Base-by-base conservation (phyloP, 225 moss, liverwort and hornwort genomes). In the Pseudisothecium myosuroides region DNA sequence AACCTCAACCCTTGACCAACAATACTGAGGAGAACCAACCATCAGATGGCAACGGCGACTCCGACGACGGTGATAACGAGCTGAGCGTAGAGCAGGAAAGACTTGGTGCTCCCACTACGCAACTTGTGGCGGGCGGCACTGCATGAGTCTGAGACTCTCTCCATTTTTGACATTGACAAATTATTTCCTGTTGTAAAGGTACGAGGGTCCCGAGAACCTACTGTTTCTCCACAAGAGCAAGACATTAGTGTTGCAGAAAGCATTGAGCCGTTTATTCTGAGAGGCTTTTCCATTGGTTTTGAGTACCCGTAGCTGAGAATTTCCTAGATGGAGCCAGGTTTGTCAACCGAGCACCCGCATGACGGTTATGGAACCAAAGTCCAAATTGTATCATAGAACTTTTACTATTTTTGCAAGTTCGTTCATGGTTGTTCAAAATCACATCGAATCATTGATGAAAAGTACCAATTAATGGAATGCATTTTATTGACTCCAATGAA, bases 31-130 rank as follows among this genome's bases (percentile, higher is more conserved):
- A 82, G 60, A 83, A 72, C 11, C 80, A 55, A 73, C 73, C 90
- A 55, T 92, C 93, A 41, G 94, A 92, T 73, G 88, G 81, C 60
- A 90, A 90, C 67, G 83, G 85, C 24, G 88, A 91, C 41, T 92
- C 91, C n/a, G 93, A 89, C 60, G 90, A 92, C 39, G 90, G 90
- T 34, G 91, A 91, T 34, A 45, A 50, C 55, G 94, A 92, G 54
- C 56, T 94, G 54, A 73, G 50, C 49, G 89, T 80, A 83, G 94
- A 93, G 83, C 93, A 83, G 86, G 94, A 94, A 83, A 93, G 92
- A 86, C 86, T 94, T 69, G 94, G 94, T 80, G 94, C 94, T 80
- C 94, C 94, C 41, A 82, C 75, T 14, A 93, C 94, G 82, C 94
- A 94, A 82, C 94, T 90, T 88, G 89, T 94, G 82, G 71, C 86